Conservation (phyloP, 805 yeast species). For the Candida taoyuanica region DNA sequence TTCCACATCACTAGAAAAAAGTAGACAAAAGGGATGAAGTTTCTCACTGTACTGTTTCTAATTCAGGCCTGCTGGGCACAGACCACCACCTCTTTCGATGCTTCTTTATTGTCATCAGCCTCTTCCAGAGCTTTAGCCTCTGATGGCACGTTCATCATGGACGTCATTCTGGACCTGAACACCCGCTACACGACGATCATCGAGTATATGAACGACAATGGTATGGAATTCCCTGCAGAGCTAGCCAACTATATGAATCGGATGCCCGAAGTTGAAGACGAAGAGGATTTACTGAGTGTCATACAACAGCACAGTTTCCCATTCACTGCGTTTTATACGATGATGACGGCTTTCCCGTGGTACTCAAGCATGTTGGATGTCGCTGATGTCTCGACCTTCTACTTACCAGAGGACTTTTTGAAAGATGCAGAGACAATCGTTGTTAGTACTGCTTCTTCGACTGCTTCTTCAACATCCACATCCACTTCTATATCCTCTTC, state of each 20-base stretch:
- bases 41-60: too few species aligned
- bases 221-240: conserved; percentile 31
- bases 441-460: conserved; percentile 2
- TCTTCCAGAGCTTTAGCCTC: conserved; percentile 19
- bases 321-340: conserved; percentile 32
- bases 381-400: conserved; percentile 21
- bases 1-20: too few species aligned
- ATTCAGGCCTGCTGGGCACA: too few species aligned
- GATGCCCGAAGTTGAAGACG: conserved; percentile 25
- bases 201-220: conserved; percentile 22
- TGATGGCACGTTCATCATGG: conserved; percentile 19
- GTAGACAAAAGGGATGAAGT: too few species aligned
- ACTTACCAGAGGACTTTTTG: conserved; percentile 22
- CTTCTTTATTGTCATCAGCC: conserved; percentile 16
- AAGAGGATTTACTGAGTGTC: conserved; percentile 24
- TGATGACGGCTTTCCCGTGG: conserved; percentile 29
- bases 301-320: conserved; percentile 30
- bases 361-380: conserved; percentile 14
- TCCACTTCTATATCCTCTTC: background rate
- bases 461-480: conserved; percentile 1
- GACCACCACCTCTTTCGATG: conserved; percentile 13
- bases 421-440: too few species aligned
- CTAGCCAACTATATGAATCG: conserved; percentile 32
- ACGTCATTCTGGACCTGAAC: conserved; percentile 22
- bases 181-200: conserved; percentile 14